Base-by-base conservation (phyloP, 78 protist species). In the Speleostelium caveatum region DNA sequence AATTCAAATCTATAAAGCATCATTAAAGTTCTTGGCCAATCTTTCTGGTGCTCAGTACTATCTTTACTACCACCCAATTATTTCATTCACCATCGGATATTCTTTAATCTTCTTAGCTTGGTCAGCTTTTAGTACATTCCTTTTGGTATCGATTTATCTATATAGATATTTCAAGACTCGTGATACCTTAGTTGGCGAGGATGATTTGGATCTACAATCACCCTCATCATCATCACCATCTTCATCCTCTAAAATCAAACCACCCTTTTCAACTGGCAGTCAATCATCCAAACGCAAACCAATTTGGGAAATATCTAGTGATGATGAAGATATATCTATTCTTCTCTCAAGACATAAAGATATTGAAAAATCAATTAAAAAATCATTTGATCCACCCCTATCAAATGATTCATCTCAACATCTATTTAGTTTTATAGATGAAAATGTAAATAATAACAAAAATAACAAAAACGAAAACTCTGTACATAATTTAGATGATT, bases 1-100 rank as follows among this genome's bases (percentile, higher is more conserved):
- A 19, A 83, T 83, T 45, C 91, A 83, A 83, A 69, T 83, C 14
- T 83, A 83, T 69, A 45, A 38, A 69, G 77, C 91, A 30, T 45
- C 59, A 53, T 45, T 83, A 45, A 45, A 39, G 16, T 69, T 83
- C 55, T 36, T 68, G 42, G 91, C 91, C 3, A 67, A 69, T 39
- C 51, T 83, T 19, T 53, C 75, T 28, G 91, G 91, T 32, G 39
- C 69, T 14, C 79, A 83, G 45, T 83, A 69, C 33, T 83, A 83
- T 33, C 33, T 83, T 12, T 69, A 69, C 35, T 42, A 83, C 39
- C 69, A 69, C 66, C 91, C 91, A 83, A 45, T 38, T 12, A 12
- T 62, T 3, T 83, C 91, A 59, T 67, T 69, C 51, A 45, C 42
- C 16, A 24, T 83, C 42, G 91, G 91, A 39, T 56, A 49, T 26